A percentile compares a stretch with the other conserved stretches of the same genome.
phyloP scores from a whole-genome alignment of 345 rosid genomes.

The Melastoma malabathricum region DNA sequence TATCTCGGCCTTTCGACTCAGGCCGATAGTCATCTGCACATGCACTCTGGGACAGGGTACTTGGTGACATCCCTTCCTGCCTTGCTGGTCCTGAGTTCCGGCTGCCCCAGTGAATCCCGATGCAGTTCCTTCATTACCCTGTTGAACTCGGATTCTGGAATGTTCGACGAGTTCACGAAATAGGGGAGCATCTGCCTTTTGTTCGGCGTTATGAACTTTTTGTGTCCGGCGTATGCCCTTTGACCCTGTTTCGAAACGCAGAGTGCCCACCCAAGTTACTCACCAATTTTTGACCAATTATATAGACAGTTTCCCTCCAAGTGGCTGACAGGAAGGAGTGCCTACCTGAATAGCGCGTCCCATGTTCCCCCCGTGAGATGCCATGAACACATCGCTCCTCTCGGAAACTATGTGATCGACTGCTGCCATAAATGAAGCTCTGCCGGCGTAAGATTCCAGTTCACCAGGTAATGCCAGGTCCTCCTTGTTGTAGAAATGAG shows the following conservation, averaged over 20 bases:
- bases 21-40: conserved; percentile 31
- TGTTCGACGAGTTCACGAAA: conserved; percentile 47
- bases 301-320: no score
- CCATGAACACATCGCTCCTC: conserved; percentile 87
- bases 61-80: conserved; percentile 80
- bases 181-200: conserved; percentile 84
- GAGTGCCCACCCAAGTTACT: not conserved
- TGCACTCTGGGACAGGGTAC: conserved; percentile 76
- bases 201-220: conserved; percentile 81
- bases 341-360: conserved; percentile 83
- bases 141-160: conserved; percentile 41
- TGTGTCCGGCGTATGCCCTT: conserved; percentile 12
- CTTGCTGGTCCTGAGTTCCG: conserved; percentile 59
- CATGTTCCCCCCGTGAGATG: conserved; percentile 99
- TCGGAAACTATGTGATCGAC: conserved; percentile 70
- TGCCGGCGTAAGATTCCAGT: conserved; percentile 59
- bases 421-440: conserved; percentile 84
- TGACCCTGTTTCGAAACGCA: conserved; percentile 39
- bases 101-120: conserved; percentile 71
- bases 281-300: no score
- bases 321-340: not conserved
- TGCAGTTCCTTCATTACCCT: conserved; percentile 58
- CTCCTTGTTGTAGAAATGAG: conserved; percentile 64
- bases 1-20: no score
- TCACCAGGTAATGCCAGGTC: conserved; percentile 78